Percentiles rank a stretch among this genome's conserved stretches.
Conservation (phyloP, 257 asterid genomes). For the Solanum appendiculatum region DNA sequence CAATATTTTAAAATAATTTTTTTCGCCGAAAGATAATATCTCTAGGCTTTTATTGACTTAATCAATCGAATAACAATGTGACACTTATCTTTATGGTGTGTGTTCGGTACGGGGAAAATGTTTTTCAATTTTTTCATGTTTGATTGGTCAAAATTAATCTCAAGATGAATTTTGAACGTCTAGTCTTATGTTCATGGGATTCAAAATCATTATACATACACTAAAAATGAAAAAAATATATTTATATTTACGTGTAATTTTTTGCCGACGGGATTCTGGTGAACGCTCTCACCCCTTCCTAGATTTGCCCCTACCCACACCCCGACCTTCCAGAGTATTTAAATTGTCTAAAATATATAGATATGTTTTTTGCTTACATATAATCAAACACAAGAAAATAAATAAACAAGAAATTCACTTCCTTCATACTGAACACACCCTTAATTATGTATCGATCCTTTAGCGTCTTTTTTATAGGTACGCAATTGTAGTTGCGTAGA, state of each 20-base stretch:
- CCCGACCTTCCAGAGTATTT: background rate
- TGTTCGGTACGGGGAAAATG: too few relatives aligned
- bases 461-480: background rate
- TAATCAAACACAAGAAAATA: background rate
- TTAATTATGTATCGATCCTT: background rate
- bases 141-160: too few relatives aligned
- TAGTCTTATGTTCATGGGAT: background rate
- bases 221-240: too few relatives aligned
- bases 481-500: background rate
- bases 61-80: background rate
- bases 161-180: background rate
- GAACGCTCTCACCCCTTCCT: background rate
- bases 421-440: background rate
- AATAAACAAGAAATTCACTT: too few relatives aligned
- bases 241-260: too few relatives aligned
- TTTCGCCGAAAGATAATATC: background rate
- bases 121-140: too few relatives aligned
- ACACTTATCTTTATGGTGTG: background rate
- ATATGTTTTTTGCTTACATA: background rate
- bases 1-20: background rate
- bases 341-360: too few relatives aligned
- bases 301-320: background rate
- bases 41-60: background rate
- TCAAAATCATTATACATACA: too few relatives aligned
- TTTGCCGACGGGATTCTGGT: background rate